Evolutionary conservation across 495 filamentous ascomycete species (phyloP).

Genomic region (Penicillium paxilli): DNA sequence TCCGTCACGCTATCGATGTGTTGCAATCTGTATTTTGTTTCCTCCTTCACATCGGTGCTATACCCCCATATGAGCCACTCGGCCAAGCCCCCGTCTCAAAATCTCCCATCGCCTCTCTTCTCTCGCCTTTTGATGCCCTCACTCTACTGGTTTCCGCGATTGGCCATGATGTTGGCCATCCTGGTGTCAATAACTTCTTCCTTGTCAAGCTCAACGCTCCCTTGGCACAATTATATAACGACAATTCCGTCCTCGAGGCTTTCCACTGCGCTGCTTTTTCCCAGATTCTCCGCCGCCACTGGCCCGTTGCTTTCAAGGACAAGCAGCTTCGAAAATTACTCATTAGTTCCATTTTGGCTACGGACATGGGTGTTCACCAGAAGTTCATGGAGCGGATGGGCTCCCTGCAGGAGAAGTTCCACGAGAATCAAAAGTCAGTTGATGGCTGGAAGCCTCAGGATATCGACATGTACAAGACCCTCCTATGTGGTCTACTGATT

Average conservation of each 20-base stretch:
- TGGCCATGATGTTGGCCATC: slow-evolving; percentile 96
- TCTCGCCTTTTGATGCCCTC: slow-evolving; percentile 83
- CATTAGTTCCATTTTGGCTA: slow-evolving; percentile 93
- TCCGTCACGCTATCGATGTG: slow-evolving; percentile 94
- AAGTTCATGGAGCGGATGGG: slow-evolving; percentile 88
- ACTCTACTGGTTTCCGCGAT: slow-evolving; percentile 91
- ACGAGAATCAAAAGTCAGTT: slow-evolving; percentile 55
- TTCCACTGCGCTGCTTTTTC: slow-evolving; percentile 98
- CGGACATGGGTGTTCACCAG: slow-evolving; percentile 96
- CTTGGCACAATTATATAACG: slow-evolving; percentile 96
- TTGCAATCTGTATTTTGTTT: slow-evolving; percentile 93
- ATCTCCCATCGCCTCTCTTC: slow-evolving; percentile 67
- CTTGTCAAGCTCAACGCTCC: slow-evolving; percentile 90
- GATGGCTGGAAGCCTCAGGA: slow-evolving; percentile 73
- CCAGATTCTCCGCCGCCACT: slow-evolving; percentile 90
- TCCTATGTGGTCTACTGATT: slow-evolving; percentile 86
- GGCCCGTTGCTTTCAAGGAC: slow-evolving; percentile 78
- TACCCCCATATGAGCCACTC: slow-evolving; percentile 62
- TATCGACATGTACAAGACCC: slow-evolving; percentile 68
- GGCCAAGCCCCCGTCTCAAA: slow-evolving; percentile 25
- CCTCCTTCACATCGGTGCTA: slow-evolving; percentile 74
- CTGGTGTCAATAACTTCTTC: slow-evolving; percentile 97
- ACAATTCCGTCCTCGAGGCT: slow-evolving; percentile 93
- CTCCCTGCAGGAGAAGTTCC: slow-evolving; percentile 72
- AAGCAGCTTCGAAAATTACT: slow-evolving; percentile 79